These are phyloP conservation scores for Phylloporus sp. DNA, from an alignment of 1,284 basidiomycete species.

Conservation along the genomic window DNA sequence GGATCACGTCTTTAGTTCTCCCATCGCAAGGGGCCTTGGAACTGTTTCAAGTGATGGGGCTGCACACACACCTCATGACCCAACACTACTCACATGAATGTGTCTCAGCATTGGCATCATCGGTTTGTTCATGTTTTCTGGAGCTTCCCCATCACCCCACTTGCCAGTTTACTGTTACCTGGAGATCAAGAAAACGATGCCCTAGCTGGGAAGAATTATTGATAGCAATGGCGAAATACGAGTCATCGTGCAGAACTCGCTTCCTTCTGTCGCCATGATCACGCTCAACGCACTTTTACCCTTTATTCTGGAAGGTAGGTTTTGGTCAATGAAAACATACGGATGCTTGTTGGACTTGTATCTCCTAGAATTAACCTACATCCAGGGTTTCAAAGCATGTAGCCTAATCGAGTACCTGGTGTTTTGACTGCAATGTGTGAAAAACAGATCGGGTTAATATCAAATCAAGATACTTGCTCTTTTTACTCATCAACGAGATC, in stretches of 20 bases:
- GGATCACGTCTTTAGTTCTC: too few relatives aligned
- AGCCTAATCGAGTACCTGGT: constrained; percentile 95
- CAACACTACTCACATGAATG: too few relatives aligned
- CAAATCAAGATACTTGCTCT: constrained; percentile 84
- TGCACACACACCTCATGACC: too few relatives aligned
- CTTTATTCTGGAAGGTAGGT: constrained; percentile 87
- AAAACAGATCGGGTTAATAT: constrained; percentile 13
- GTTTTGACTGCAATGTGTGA: constrained; percentile 31
- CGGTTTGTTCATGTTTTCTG: constrained; percentile 80
- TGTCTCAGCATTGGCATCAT: constrained; percentile 63
- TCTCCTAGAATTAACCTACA: constrained; percentile 78
- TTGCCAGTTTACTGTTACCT: constrained; percentile 89
- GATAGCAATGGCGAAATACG: constrained; percentile 81
- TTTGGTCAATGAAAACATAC: neutral
- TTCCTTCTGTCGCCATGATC: constrained; percentile 91
- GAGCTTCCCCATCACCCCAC: constrained; percentile 85
- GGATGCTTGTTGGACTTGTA: constrained; percentile 3
- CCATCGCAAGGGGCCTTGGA: too few relatives aligned
- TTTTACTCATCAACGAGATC: constrained; percentile 92
- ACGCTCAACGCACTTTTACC: constrained; percentile 90
- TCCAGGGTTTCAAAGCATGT: constrained; percentile 88
- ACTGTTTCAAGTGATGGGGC: too few relatives aligned
- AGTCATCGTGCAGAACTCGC: constrained; percentile 91
- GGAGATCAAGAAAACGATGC: constrained; percentile 89
- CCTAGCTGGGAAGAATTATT: constrained; percentile 84